phyloP scores from a whole-genome alignment of 1,284 basidiomycete genomes.

The Jaminaea rosea region DNA sequence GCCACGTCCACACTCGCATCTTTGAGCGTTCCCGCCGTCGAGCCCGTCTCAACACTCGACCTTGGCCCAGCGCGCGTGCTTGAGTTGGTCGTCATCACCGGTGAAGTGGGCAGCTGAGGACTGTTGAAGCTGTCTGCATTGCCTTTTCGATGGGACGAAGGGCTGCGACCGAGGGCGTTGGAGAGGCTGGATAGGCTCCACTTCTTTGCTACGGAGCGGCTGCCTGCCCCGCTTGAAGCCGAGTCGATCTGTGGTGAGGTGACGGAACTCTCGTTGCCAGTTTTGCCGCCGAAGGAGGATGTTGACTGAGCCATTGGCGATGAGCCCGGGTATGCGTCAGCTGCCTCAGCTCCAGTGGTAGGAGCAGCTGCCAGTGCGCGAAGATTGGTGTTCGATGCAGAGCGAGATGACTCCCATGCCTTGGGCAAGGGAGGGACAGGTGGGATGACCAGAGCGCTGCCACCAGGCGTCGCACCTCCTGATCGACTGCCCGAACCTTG shows the following conservation, averaged over 20 bases:
- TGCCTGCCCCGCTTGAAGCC: no score
- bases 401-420: conserved; percentile 57
- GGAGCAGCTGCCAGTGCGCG: conserved; percentile 2
- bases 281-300: neutral
- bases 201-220: neutral
- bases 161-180: conserved; percentile 2
- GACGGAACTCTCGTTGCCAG: neutral
- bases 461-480: neutral
- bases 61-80: no score
- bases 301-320: no score
- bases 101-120: no score
- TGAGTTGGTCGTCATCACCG: no score
- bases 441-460: conserved; percentile 56
- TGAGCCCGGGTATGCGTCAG: no score
- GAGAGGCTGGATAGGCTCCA: conserved; percentile 7
- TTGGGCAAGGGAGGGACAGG: conserved; percentile 95
- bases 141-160: no score
- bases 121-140: no score
- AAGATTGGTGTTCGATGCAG: neutral
- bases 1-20: no score
- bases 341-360: neutral
- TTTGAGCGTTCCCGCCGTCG: no score
- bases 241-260: no score
- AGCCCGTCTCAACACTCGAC: no score
- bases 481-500: neutral